These are phyloP conservation scores for Candida orba DNA, from an alignment of 805 yeast species.

Conservation along the genomic window DNA sequence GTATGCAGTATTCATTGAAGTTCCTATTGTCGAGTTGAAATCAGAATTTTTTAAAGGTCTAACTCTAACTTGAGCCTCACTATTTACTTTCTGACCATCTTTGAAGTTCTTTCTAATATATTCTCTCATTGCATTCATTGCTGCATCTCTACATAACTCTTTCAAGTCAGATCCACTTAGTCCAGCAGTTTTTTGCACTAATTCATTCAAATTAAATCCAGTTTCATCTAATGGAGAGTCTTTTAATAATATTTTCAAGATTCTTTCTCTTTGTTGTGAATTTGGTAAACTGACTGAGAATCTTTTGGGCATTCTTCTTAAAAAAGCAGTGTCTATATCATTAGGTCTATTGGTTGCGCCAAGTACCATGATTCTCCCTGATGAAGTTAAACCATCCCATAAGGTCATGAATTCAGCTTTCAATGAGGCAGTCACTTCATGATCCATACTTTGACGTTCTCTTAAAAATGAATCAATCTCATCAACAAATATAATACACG, in stretches of 20 bases:
- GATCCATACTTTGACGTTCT: constrained; percentile 77
- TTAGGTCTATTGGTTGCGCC: constrained; percentile 93
- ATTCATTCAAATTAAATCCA: constrained; percentile 48
- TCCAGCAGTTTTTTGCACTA: constrained; percentile 64
- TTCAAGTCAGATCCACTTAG: constrained; percentile 87
- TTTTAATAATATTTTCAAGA: constrained; percentile 58
- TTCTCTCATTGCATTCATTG: constrained; percentile 82
- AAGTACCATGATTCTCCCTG: constrained; percentile 76
- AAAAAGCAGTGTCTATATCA: constrained; percentile 88
- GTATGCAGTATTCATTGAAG: constrained; percentile 9
- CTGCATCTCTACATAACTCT: constrained; percentile 91
- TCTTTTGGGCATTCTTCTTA: constrained; percentile 88
- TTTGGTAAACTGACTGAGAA: constrained; percentile 75
- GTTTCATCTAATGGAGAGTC: constrained; percentile 51
- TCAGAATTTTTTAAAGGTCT: constrained; percentile 58
- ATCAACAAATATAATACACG: constrained; percentile 92
- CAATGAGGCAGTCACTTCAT: constrained; percentile 89
- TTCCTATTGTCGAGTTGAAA: constrained; percentile 30
- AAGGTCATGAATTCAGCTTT: constrained; percentile 97
- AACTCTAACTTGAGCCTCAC: constrained; percentile 35
- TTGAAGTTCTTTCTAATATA: constrained; percentile 52
- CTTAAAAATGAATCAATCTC: constrained; percentile 93
- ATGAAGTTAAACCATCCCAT: constrained; percentile 86
- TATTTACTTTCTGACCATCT: constrained; percentile 27
- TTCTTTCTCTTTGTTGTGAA: constrained; percentile 57